A percentile compares a stretch with the other conserved stretches of the same genome.
These are phyloP conservation scores for Diplodia scrobiculata DNA, from an alignment of 2,329 filamentous ascomycete genomes.

Conservation along the genomic window DNA sequence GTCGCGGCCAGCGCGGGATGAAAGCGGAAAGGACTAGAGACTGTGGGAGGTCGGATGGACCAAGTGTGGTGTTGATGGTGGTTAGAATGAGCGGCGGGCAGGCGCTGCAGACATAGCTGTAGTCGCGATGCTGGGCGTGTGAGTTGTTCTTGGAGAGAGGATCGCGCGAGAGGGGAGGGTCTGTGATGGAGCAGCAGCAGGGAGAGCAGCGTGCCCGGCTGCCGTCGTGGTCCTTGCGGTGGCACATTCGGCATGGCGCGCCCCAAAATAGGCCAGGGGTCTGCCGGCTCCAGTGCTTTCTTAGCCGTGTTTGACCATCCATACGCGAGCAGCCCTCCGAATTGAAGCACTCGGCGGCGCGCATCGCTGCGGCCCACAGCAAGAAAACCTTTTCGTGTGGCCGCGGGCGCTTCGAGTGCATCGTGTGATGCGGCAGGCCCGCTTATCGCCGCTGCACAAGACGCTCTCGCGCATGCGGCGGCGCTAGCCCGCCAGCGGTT, in stretches of 20 bases:
- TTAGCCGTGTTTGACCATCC: constrained; percentile 13
- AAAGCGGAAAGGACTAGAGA: constrained; percentile 10
- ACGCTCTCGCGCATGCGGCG: constrained; percentile 1
- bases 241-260: constrained; percentile 14
- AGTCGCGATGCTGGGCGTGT: constrained; percentile 22
- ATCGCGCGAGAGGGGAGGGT: constrained; percentile 22
- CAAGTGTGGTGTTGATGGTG: constrained; percentile 8
- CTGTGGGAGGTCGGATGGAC: constrained; percentile 24
- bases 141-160: constrained; percentile 21
- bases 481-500: constrained; percentile 15
- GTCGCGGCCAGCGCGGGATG: constrained; percentile 27
- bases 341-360: constrained; percentile 6
- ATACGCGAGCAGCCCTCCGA: constrained; percentile 17
- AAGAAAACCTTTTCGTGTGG: constrained; percentile 6
- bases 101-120: constrained; percentile 29
- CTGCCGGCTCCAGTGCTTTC: constrained; percentile 1
- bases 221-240: constrained; percentile 9
- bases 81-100: constrained; percentile 27
- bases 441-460: constrained; percentile 26
- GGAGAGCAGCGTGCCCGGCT: constrained; percentile 19
- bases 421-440: constrained; percentile 3
- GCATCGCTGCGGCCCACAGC: constrained; percentile 9
- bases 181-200: constrained; percentile 26
- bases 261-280: constrained; percentile 25
- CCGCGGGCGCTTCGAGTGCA: background rate